Conservation (phyloP, 192 early-diverging fungal species). For the Helicostylum pulchrum region DNA sequence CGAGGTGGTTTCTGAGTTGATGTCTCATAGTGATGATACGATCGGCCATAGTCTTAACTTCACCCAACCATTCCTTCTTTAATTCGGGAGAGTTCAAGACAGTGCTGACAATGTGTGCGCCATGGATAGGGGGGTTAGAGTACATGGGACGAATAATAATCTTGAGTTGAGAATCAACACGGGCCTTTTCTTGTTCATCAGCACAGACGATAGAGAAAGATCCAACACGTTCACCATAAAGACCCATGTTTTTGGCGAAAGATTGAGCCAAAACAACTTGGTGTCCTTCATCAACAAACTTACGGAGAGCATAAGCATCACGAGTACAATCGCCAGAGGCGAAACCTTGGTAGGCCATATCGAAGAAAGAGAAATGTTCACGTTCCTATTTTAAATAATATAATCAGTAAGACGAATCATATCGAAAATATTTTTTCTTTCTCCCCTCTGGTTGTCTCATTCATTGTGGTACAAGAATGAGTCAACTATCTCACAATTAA, state of each 20-base stretch:
- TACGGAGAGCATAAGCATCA: conserved; percentile 92
- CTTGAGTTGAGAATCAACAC: conserved; percentile 90
- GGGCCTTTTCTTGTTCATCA: conserved; percentile 69
- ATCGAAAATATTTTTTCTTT: too few species aligned
- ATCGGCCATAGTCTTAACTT: conserved; percentile 96
- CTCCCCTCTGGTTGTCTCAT: too few species aligned
- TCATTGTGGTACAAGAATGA: too few species aligned
- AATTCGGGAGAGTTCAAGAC: conserved; percentile 77
- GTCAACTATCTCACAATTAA: too few species aligned
- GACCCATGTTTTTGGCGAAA: conserved; percentile 99
- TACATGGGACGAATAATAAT: conserved; percentile 96
- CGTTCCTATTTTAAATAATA: conserved; percentile 40
- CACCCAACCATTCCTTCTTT: conserved; percentile 79
- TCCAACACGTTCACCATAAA: conserved; percentile 97
- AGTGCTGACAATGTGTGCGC: conserved; percentile 87
- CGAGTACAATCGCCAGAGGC: conserved; percentile 86
- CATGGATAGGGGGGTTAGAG: conserved; percentile 97
- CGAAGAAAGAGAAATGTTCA: conserved; percentile 92
- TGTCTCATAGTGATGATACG: conserved; percentile 91
- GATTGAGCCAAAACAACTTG: conserved; percentile 85
- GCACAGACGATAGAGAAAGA: conserved; percentile 82
- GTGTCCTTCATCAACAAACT: conserved; percentile 82
- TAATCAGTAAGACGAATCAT: not conserved
- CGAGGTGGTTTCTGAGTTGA: conserved; percentile 72
- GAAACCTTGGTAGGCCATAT: conserved; percentile 99